These are phyloP conservation scores for Nemania diffusa DNA, from an alignment of 2,329 filamentous ascomycete species.

Conservation along the genomic window DNA sequence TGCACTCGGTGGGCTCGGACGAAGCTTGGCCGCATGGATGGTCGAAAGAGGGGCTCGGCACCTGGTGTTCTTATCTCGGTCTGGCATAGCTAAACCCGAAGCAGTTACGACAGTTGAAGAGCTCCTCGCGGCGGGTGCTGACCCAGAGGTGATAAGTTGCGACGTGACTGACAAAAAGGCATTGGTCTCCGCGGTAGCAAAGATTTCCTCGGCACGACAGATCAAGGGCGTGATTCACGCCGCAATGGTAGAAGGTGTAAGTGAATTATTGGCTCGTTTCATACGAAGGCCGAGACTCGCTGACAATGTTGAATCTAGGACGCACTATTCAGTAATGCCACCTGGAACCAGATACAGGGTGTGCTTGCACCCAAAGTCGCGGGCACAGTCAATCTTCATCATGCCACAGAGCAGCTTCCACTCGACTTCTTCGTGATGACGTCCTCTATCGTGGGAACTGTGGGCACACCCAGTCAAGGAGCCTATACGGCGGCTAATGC, in stretches of 20 bases:
- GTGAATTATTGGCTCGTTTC: too few relatives aligned
- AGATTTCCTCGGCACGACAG: not conserved
- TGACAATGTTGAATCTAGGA: conserved; percentile 8
- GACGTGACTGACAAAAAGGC: conserved; percentile 9
- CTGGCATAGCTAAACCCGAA: conserved; percentile 37
- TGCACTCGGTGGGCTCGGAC: conserved; percentile 51
- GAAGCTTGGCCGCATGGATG: conserved; percentile 49
- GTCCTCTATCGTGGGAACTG: conserved; percentile 18
- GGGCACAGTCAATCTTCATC: conserved; percentile 26
- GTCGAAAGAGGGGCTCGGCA: conserved; percentile 45
- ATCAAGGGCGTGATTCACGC: conserved; percentile 42
- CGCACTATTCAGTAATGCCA: conserved; percentile 19
- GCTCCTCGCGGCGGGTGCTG: not conserved
- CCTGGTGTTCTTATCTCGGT: conserved; percentile 49
- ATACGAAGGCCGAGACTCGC: too few relatives aligned
- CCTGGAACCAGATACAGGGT: conserved; percentile 9
- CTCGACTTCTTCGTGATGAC: conserved; percentile 35
- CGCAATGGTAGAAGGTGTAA: conserved; percentile 38
- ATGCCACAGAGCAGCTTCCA: conserved; percentile 6
- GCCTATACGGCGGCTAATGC: conserved; percentile 23
- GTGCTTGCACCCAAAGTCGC: conserved; percentile 28
- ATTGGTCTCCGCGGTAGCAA: not conserved
- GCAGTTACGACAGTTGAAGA: conserved; percentile 33
- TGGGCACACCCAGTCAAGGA: conserved; percentile 33
- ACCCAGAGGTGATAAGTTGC: not conserved